These are phyloP conservation scores for Amborella trichopoda DNA, from an alignment of 164 flowering plant species.

Conservation along the genomic window DNA sequence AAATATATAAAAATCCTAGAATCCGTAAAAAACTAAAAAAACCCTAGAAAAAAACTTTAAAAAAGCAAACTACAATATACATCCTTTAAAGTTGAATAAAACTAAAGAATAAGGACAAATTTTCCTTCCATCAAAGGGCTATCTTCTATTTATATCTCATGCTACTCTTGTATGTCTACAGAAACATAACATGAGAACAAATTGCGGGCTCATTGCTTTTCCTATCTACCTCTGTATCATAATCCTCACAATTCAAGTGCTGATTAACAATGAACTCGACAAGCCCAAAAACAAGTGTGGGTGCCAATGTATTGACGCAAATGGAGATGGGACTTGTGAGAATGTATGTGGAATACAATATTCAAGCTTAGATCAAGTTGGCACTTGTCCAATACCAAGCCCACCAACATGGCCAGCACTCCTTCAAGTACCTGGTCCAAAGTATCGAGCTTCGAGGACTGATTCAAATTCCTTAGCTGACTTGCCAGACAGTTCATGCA, in stretches of 20 bases:
- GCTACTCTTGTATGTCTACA: neutral
- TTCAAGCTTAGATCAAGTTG: neutral
- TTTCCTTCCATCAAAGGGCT: neutral
- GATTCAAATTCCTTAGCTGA: neutral
- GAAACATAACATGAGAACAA: neutral
- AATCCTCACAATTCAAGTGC: neutral
- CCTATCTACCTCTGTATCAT: conserved; percentile 3
- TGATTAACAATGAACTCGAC: conserved; percentile 3
- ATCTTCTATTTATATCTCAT: neutral
- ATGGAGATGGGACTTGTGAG: neutral
- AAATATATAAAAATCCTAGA: too few species aligned
- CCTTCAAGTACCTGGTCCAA: neutral
- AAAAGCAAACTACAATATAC: too few species aligned
- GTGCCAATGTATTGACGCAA: conserved; percentile 2
- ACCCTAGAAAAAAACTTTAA: too few species aligned
- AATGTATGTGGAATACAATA: conserved; percentile 2
- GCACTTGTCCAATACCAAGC: neutral
- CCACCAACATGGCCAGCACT: conserved; percentile 5
- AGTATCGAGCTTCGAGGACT: neutral
- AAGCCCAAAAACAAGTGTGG: conserved; percentile 2
- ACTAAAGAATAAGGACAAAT: too few species aligned
- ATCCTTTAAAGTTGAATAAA: too few species aligned
- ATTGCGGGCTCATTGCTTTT: neutral
- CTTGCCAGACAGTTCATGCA: neutral
- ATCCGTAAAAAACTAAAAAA: too few species aligned